phyloP scores from a whole-genome alignment of 768 basidiomycete genomes.

The Asterophora parasitica region DNA sequence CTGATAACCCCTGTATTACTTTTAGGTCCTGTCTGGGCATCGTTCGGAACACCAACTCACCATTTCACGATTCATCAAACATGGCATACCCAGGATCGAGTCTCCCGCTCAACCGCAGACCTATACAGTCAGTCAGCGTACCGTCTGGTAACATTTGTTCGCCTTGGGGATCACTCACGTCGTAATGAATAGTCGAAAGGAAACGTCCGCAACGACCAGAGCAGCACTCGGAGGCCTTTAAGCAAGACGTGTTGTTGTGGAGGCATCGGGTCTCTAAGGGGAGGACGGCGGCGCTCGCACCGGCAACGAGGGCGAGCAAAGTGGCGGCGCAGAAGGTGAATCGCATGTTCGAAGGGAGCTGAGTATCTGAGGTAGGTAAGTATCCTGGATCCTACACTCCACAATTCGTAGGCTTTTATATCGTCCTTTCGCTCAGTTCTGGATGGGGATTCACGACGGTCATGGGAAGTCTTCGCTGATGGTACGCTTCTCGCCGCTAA shows the following conservation, averaged over 20 bases:
- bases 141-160: no score
- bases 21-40: no score
- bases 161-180: background rate
- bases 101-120: no score
- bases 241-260: slow-evolving; percentile 1
- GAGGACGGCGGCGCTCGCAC: background rate
- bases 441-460: no score
- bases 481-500: no score
- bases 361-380: background rate
- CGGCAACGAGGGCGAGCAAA: slow-evolving; percentile 1
- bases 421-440: background rate
- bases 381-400: background rate
- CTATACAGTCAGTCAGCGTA: no score
- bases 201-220: background rate
- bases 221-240: background rate
- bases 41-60: no score
- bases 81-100: no score
- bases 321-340: background rate
- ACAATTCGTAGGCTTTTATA: background rate
- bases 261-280: background rate
- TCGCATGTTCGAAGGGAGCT: background rate
- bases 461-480: no score
- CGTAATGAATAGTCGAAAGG: background rate
- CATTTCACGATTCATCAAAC: no score
- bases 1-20: no score